A percentile compares a stretch with the other conserved stretches of the same genome.
Evolutionary conservation across 2,329 filamentous ascomycete genomes (phyloP).

Genomic region (Xylaria sp.): DNA sequence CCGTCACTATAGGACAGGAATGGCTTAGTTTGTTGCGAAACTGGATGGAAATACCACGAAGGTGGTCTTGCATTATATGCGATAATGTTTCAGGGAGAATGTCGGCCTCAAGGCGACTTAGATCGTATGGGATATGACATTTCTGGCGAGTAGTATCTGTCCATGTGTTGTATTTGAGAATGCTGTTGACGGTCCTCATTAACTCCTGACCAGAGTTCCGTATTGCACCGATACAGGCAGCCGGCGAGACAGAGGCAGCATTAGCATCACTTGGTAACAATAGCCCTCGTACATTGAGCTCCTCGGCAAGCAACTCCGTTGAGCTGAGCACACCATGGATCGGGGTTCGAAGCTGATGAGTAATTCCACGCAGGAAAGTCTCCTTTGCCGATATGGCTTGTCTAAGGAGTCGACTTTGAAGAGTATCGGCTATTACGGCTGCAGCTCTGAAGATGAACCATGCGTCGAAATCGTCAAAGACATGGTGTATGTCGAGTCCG

Average conservation of each 20-base stretch:
- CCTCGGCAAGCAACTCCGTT: constrained; percentile 23
- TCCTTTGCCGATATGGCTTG: constrained; percentile 27
- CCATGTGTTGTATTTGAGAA: constrained; percentile 29
- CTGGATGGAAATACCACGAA: constrained; percentile 19
- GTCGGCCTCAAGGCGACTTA: constrained; percentile 18
- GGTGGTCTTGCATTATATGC: constrained; percentile 12
- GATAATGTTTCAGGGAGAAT: constrained; percentile 19
- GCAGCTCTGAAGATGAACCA: constrained; percentile 30
- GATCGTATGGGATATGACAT: constrained; percentile 13
- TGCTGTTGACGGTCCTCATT: constrained; percentile 26
- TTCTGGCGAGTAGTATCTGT: constrained; percentile 2
- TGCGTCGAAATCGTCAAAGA: constrained; percentile 29
- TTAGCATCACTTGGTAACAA: not conserved
- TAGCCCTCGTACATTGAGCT: constrained; percentile 9
- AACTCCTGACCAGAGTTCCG: constrained; percentile 28
- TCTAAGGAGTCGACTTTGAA: constrained; percentile 17
- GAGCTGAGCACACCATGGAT: constrained; percentile 22
- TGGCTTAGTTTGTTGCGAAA: constrained; percentile 22
- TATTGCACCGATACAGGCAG: constrained; percentile 10
- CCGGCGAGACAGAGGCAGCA: constrained; percentile 6
- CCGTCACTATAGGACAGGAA: constrained; percentile 12
- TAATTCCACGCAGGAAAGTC: constrained; percentile 28
- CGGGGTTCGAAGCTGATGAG: constrained; percentile 27
- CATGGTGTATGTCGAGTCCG: constrained; percentile 29
- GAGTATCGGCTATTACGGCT: constrained; percentile 24